phyloP scores from a whole-genome alignment of 1,284 basidiomycete species.

The Phellinidium pouzarii region DNA sequence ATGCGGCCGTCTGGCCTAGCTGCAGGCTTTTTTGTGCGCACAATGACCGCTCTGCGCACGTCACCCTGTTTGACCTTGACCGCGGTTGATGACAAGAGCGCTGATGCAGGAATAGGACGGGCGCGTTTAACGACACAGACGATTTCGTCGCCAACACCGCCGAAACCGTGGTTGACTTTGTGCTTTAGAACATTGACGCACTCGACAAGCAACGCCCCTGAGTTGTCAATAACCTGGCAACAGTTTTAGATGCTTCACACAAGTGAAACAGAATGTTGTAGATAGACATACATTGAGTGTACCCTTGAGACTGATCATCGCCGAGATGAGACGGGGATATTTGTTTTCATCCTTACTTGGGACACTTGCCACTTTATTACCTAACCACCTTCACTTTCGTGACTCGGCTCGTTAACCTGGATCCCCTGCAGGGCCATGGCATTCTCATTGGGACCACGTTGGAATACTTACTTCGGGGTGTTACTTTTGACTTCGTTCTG shows the following conservation, averaged over 20 bases:
- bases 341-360: too few species aligned
- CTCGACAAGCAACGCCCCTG: constrained; percentile 93
- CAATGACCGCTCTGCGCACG: constrained; percentile 90
- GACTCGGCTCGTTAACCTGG: too few species aligned
- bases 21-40: constrained; percentile 81
- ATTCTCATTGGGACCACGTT: too few species aligned
- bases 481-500: too few species aligned
- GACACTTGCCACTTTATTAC: too few species aligned
- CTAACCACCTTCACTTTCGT: too few species aligned
- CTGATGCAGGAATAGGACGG: constrained; percentile 67
- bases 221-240: constrained; percentile 93
- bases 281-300: constrained; percentile 65
- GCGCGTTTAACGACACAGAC: constrained; percentile 95
- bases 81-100: constrained; percentile 55
- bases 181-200: constrained; percentile 96
- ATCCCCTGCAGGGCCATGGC: too few species aligned
- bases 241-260: background rate
- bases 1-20: constrained; percentile 82
- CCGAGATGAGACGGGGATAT: too few species aligned
- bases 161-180: constrained; percentile 87
- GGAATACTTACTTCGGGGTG: too few species aligned
- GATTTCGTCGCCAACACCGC: constrained; percentile 88
- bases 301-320: constrained; percentile 91
- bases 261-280: background rate
- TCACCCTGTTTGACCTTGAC: constrained; percentile 89